phyloP scores from a whole-genome alignment of 805 yeast genomes.

The Pichia kluyveri region DNA sequence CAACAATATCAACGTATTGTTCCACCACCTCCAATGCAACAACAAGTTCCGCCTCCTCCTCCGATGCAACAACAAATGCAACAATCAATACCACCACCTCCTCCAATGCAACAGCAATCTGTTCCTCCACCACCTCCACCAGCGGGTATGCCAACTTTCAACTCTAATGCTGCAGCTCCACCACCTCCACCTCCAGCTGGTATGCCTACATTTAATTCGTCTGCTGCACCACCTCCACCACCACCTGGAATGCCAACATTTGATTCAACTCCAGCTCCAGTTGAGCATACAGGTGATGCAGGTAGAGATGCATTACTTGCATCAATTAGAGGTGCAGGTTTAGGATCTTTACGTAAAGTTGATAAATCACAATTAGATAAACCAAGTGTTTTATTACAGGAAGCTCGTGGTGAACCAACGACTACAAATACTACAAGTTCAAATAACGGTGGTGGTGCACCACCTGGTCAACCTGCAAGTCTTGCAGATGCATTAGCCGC shows the following conservation, averaged over 20 bases:
- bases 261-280: slow-evolving; percentile 26
- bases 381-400: slow-evolving; percentile 65
- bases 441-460: slow-evolving; percentile 30
- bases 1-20: not conserved
- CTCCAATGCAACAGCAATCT: slow-evolving; percentile 15
- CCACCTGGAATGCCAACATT: slow-evolving; percentile 23
- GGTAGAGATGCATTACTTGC: slow-evolving; percentile 78
- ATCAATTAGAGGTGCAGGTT: slow-evolving; percentile 75
- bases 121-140: slow-evolving; percentile 20
- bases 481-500: slow-evolving; percentile 35
- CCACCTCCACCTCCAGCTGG: slow-evolving; percentile 25
- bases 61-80: slow-evolving; percentile 10
- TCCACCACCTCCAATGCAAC: slow-evolving; percentile 8
- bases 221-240: slow-evolving; percentile 25
- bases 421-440: slow-evolving; percentile 24
- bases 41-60: slow-evolving; percentile 2
- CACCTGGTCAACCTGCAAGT: slow-evolving; percentile 40
- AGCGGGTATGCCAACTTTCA: slow-evolving; percentile 21
- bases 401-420: slow-evolving; percentile 55
- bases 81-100: slow-evolving; percentile 23
- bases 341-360: slow-evolving; percentile 60
- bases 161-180: slow-evolving; percentile 25
- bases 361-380: slow-evolving; percentile 78
- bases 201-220: slow-evolving; percentile 25
- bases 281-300: slow-evolving; percentile 33